Evolutionary conservation across 1,284 basidiomycete species (phyloP), one percentile per base, ranked within the genome.

Genomic region (Malassezia dermatis): DNA sequence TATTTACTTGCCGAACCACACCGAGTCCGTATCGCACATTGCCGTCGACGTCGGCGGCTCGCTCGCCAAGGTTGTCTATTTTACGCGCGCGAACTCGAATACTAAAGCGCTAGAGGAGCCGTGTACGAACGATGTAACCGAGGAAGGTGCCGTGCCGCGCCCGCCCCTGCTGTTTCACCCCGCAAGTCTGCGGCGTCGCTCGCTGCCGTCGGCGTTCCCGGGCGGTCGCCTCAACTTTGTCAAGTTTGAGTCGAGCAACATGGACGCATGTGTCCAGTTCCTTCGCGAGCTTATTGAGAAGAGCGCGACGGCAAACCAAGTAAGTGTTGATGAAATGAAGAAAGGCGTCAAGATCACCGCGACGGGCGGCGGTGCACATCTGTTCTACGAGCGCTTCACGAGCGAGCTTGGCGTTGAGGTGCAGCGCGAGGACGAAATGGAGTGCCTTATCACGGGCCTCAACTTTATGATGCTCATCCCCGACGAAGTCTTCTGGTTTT

Each of bases 401-500:
- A 77, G 78, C 21, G 83, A 83, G 59, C 79, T 96, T 4, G 84
- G 81, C 24, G 88, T 96, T 51, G 88, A 90, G 73, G 77, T 98
- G 39, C 78, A 80, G 58, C 78, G 85, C 53, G 93, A 96, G 76
- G 94, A 98, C 75, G 94, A 99, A 79, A 98, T 99, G 94, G 89
- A 88, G 77, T 96, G 93, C 71, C 78, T 98, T 67, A 98, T 98
- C 63, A 86, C 91, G 62, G 94, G 94, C 15, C 80, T 99, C 69
- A 89, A 90, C 76, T 99, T 99, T 77, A 88, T 96, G 76, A 86
- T 88, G 27, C 83, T 89, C 71, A 94, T 99, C 58, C 93, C 93
- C 28, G 86, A 94, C 77, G 94, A 99, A 76, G 91, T 91, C 30
- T 99, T 96, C 77, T 96, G 86, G 81, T 98, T 95, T 78, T 94